phyloP scores from a whole-genome alignment of 495 filamentous ascomycete species.

The Daldinia caldariorum region DNA sequence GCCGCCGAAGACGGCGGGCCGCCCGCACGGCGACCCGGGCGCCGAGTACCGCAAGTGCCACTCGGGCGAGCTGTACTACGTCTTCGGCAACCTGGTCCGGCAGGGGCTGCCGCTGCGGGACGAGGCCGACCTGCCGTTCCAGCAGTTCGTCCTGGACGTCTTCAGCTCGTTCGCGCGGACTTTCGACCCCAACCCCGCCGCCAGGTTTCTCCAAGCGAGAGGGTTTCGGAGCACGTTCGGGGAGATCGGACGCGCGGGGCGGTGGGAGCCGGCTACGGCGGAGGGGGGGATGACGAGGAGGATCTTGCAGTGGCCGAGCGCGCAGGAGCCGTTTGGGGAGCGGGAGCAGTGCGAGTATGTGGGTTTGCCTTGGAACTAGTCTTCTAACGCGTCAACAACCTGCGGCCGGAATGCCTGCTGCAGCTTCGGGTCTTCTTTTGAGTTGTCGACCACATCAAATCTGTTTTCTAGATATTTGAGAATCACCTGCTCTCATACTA shows the following conservation, averaged over 20 bases:
- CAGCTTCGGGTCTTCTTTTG: slow-evolving; percentile 49
- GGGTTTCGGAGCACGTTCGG: slow-evolving; percentile 42
- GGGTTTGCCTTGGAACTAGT: slow-evolving; percentile 47
- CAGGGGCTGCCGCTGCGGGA: slow-evolving; percentile 47
- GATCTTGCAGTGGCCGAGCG: slow-evolving; percentile 51
- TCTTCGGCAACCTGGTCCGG: slow-evolving; percentile 53
- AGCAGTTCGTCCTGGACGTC: slow-evolving; percentile 44
- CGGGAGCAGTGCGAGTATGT: slow-evolving; percentile 47
- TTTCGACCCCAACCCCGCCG: slow-evolving; percentile 53
- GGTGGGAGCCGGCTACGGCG: slow-evolving; percentile 45
- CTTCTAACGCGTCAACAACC: slow-evolving; percentile 48
- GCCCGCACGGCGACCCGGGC: slow-evolving; percentile 56
- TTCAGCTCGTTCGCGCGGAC: slow-evolving; percentile 52
- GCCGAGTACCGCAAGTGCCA: slow-evolving; percentile 59
- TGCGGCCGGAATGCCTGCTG: slow-evolving; percentile 48
- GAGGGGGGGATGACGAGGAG: slow-evolving; percentile 42
- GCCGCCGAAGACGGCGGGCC: background rate
- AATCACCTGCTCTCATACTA: slow-evolving; percentile 45
- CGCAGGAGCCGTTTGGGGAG: slow-evolving; percentile 46
- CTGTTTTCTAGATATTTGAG: slow-evolving; percentile 45
- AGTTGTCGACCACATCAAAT: slow-evolving; percentile 46
- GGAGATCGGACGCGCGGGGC: slow-evolving; percentile 1
- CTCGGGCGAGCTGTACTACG: slow-evolving; percentile 59
- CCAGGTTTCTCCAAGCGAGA: slow-evolving; percentile 47
- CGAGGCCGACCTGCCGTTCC: background rate